Conservation (phyloP, 2,329 filamentous ascomycete species). For the Aaosphaeria pasadenensis region DNA sequence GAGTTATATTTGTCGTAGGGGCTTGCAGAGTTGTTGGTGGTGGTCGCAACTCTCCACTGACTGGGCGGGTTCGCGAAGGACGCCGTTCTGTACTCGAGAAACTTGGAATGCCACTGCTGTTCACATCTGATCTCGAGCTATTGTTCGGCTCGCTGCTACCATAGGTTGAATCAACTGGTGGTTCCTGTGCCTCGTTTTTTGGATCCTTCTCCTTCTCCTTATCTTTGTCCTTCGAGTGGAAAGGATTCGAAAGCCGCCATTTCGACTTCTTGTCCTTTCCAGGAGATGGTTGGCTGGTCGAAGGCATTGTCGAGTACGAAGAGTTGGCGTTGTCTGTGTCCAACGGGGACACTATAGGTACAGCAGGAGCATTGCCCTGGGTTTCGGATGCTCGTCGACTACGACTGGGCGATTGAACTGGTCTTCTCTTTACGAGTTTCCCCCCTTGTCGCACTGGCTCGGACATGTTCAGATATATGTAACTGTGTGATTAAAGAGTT, state of each 20-base stretch:
- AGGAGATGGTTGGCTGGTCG: conserved; percentile 14
- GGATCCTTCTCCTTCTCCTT: conserved; percentile 12
- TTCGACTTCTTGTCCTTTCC: conserved; percentile 37
- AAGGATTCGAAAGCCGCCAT: conserved; percentile 35
- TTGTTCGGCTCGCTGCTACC: conserved; percentile 26
- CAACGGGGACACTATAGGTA: conserved; percentile 10
- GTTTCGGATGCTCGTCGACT: conserved; percentile 1
- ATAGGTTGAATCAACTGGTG: conserved; percentile 30
- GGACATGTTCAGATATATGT: conserved; percentile 4
- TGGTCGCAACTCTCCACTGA: conserved; percentile 10
- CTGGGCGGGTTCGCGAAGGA: conserved; percentile 14
- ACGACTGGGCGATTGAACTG: conserved; percentile 12
- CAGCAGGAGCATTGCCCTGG: conserved; percentile 19
- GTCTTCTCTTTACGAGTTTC: conserved; percentile 32
- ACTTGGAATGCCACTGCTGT: conserved; percentile 29
- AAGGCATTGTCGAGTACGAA: conserved; percentile 7
- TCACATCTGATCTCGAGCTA: conserved; percentile 15
- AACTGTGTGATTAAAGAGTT: not conserved
- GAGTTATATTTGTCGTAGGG: conserved; percentile 17
- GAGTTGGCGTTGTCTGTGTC: conserved; percentile 1
- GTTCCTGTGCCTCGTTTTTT: conserved; percentile 11
- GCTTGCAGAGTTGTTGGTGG: conserved; percentile 11
- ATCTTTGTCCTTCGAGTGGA: conserved; percentile 34
- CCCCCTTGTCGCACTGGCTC: conserved; percentile 15
- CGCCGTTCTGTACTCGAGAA: conserved; percentile 26